phyloP scores from a whole-genome alignment of 2,329 filamentous ascomycete genomes.

The Aureobasidium namibiae region DNA sequence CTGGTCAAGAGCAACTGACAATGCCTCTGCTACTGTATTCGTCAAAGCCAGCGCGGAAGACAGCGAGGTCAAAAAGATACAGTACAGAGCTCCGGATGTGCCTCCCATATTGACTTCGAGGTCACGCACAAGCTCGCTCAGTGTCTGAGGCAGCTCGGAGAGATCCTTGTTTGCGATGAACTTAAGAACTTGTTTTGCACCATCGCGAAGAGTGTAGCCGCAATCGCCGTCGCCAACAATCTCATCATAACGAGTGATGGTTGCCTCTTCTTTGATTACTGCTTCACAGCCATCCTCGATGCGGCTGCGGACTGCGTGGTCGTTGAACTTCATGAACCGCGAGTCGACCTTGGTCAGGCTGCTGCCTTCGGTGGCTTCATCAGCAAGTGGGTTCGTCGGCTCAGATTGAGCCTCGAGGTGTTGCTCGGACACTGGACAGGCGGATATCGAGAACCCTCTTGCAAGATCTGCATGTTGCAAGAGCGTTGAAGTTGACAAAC shows the following conservation, averaged over 20 bases:
- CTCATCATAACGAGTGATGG: constrained; percentile 30
- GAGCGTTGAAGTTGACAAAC: constrained; percentile 27
- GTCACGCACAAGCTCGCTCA: constrained; percentile 24
- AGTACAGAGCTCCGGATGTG: constrained; percentile 28
- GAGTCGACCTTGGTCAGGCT: constrained; percentile 15
- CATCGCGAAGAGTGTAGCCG: constrained; percentile 28
- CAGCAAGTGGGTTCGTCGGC: constrained; percentile 13
- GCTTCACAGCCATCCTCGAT: constrained; percentile 26
- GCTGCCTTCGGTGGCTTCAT: constrained; percentile 6
- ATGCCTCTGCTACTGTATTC: constrained; percentile 18
- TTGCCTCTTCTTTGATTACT: constrained; percentile 26
- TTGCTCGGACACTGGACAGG: constrained; percentile 21
- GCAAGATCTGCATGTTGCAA: constrained; percentile 23
- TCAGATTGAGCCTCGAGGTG: constrained; percentile 22
- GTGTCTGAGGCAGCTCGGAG: constrained; percentile 19
- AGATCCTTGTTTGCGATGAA: constrained; percentile 27
- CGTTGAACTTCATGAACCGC: constrained; percentile 22
- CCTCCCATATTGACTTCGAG: constrained; percentile 30
- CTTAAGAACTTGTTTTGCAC: constrained; percentile 26
- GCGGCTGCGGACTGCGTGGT: constrained; percentile 20
- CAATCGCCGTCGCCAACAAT: constrained; percentile 31
- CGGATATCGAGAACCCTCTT: constrained; percentile 27
- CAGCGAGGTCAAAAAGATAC: constrained; percentile 28
- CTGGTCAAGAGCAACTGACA: constrained; percentile 22
- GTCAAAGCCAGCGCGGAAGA: constrained; percentile 21